Percentiles rank a stretch among this genome's conserved stretches.
Evolutionary conservation across 139 green algal species (phyloP).

Genomic region (Closterium sp.): DNA sequence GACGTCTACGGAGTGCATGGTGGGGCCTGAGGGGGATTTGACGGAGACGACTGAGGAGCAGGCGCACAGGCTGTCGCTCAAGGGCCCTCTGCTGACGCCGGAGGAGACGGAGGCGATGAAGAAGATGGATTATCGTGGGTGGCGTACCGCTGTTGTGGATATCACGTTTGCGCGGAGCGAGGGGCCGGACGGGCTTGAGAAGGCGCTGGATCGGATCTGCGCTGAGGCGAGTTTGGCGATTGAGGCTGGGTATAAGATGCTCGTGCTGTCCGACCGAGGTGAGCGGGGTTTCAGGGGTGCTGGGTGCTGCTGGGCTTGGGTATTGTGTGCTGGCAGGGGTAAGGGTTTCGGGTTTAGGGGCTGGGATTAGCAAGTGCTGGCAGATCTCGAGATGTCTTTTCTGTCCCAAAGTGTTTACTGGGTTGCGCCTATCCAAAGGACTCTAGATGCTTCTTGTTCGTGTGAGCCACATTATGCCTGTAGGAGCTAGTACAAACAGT

Average conservation of each 20-base stretch:
- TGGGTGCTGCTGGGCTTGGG: too few relatives aligned
- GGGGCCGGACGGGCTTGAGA: conserved; percentile 70
- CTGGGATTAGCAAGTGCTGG: too few relatives aligned
- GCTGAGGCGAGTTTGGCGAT: conserved; percentile 74
- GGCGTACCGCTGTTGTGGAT: conserved; percentile 73
- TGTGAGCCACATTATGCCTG: too few relatives aligned
- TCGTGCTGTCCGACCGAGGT: conserved; percentile 76
- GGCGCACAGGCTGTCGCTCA: conserved; percentile 74
- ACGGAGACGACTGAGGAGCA: conserved; percentile 59
- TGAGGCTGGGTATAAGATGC: conserved; percentile 70
- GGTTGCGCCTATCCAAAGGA: too few relatives aligned
- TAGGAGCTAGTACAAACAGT: too few relatives aligned
- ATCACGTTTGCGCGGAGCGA: conserved; percentile 74
- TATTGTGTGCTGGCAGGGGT: too few relatives aligned
- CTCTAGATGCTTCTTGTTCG: too few relatives aligned
- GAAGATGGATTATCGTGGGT: conserved; percentile 51
- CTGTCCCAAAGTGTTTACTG: too few relatives aligned
- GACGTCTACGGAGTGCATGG: conserved; percentile 83
- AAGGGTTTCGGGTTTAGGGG: too few relatives aligned
- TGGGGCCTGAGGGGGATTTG: conserved; percentile 90
- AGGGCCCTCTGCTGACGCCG: conserved; percentile 77
- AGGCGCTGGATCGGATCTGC: conserved; percentile 72
- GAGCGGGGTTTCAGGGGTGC: conserved; percentile 9
- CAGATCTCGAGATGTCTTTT: too few relatives aligned
- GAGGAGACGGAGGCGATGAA: conserved; percentile 70